These are phyloP conservation scores for Mycogone perniciosa DNA, from an alignment of 2,329 filamentous ascomycete species.

Conservation along the genomic window DNA sequence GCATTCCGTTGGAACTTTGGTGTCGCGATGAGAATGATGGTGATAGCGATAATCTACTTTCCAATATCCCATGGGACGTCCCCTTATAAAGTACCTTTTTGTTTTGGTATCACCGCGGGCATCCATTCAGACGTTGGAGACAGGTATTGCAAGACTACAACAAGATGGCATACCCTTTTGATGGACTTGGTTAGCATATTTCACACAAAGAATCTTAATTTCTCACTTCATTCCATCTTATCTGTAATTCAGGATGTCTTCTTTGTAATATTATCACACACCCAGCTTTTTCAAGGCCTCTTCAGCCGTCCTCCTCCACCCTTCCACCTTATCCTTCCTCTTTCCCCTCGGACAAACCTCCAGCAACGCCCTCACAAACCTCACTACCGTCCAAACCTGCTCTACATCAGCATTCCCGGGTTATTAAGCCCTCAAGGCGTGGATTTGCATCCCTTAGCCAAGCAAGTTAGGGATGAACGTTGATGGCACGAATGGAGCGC, in stretches of 20 bases:
- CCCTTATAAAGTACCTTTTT: slow-evolving; percentile 3
- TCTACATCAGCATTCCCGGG: slow-evolving; percentile 14
- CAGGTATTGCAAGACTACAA: too few species aligned
- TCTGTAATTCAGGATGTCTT: too few species aligned
- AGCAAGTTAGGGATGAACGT: slow-evolving; percentile 20
- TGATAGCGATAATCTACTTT: background rate
- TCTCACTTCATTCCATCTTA: too few species aligned
- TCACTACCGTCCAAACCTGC: slow-evolving; percentile 23
- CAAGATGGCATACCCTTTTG: too few species aligned
- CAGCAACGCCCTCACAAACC: slow-evolving; percentile 23
- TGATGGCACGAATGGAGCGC: slow-evolving; percentile 23
- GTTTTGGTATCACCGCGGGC: slow-evolving; percentile 1
- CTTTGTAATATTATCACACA: background rate
- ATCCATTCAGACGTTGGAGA: background rate
- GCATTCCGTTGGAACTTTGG: background rate
- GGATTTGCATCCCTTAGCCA: slow-evolving; percentile 23
- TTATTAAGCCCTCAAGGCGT: slow-evolving; percentile 21
- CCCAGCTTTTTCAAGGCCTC: slow-evolving; percentile 13
- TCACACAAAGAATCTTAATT: too few species aligned
- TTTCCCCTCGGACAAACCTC: slow-evolving; percentile 23
- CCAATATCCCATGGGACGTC: background rate
- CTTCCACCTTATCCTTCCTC: slow-evolving; percentile 15
- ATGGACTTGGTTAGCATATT: too few species aligned
- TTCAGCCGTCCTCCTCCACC: slow-evolving; percentile 17
- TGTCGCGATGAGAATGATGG: background rate